These are phyloP conservation scores for Populus alba DNA, from an alignment of 345 rosid species.

Conservation along the genomic window DNA sequence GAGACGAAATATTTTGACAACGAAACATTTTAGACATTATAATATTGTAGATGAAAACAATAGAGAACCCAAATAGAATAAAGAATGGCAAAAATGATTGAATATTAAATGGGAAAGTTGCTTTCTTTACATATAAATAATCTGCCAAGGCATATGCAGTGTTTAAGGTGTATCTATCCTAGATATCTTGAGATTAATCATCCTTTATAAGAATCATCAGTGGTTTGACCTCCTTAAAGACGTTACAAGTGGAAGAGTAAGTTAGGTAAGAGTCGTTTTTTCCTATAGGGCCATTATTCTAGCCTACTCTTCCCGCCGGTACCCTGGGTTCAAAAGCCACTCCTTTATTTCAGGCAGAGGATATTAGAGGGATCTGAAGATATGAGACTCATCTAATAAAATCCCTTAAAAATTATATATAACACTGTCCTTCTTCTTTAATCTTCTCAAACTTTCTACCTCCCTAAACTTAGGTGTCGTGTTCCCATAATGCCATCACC, in stretches of 20 bases:
- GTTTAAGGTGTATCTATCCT: conserved; percentile 6
- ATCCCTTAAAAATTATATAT: neutral
- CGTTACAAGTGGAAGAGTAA: conserved; percentile 21
- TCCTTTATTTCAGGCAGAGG: neutral
- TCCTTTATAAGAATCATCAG: conserved; percentile 4
- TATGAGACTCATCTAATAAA: neutral
- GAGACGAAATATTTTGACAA: neutral
- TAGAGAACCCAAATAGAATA: neutral
- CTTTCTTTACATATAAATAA: neutral
- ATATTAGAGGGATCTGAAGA: neutral
- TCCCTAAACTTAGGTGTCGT: neutral
- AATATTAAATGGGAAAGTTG: neutral
- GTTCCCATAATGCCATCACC: neutral
- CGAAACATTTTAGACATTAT: neutral
- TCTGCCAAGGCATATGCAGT: neutral
- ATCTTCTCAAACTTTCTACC: conserved; percentile 1
- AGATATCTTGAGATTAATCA: conserved; percentile 5
- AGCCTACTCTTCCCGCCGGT: conserved; percentile 20
- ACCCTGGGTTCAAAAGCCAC: neutral
- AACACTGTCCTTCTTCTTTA: neutral
- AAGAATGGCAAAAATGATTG: neutral
- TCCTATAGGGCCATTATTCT: conserved; percentile 19
- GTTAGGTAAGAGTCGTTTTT: conserved; percentile 44
- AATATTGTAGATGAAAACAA: neutral
- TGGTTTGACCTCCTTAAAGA: conserved; percentile 11